These are phyloP conservation scores for Trichoderma asperellum DNA, from an alignment of 2,329 filamentous ascomycete genomes.

Conservation along the genomic window DNA sequence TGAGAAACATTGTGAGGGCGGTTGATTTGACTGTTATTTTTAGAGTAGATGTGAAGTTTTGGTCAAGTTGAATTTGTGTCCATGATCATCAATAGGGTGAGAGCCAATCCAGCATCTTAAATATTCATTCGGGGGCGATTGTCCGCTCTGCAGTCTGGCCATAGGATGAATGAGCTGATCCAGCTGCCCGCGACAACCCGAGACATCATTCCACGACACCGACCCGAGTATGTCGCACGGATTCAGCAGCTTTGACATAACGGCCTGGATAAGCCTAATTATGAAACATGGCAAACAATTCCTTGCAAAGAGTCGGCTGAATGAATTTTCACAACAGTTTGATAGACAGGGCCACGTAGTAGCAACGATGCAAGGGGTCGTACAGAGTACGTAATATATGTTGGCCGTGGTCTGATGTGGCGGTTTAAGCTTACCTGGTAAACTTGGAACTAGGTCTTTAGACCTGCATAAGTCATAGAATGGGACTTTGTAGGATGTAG, in stretches of 20 bases:
- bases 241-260: neutral
- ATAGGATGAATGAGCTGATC: neutral
- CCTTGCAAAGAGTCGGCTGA: neutral
- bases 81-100: neutral
- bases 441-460: neutral
- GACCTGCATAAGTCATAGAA: neutral
- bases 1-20: slow-evolving; percentile 35
- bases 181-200: neutral
- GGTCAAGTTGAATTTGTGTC: neutral
- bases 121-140: neutral
- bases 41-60: neutral
- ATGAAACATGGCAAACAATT: slow-evolving; percentile 1
- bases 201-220: slow-evolving; percentile 22
- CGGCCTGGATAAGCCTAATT: neutral
- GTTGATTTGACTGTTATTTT: neutral
- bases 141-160: neutral
- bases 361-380: neutral
- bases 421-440: slow-evolving; percentile 11
- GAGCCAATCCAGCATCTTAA: neutral
- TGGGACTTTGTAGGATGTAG: neutral
- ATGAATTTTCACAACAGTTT: neutral
- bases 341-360: neutral
- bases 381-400: slow-evolving; percentile 19
- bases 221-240: neutral
- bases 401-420: neutral